Base-by-base conservation (phyloP, 257 asterid species). In the Lithospermum erythrorhizon region DNA sequence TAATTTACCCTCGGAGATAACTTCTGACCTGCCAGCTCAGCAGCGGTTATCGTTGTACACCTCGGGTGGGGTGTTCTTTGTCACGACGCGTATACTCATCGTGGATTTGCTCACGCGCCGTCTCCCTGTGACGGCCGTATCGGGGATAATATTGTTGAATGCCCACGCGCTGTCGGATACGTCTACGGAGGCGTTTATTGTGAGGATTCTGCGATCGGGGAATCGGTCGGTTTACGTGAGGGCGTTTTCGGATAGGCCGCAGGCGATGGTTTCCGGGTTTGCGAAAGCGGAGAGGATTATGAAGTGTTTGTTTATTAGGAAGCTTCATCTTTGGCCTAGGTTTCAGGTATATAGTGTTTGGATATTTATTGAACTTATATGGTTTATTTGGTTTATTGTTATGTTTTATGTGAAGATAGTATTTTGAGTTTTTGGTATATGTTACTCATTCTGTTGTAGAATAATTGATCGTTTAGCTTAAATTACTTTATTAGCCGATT, bases 321-420 rank as follows among this genome's bases (percentile, higher is more conserved):
- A 82, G 63, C 89, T 91, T 64, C 95, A 88, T 71, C 86, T 91
- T n/a, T 91, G 98, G 98, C 98, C 98, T 58, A 79, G 98, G 59
- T 91, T 91, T 76, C 98, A 91, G 95, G 98, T 85, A 37, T 56
- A 35, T 13, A 3, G 6, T 27, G 32, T 27, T 27, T 27, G 7
- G 32, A 7, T 5, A 27, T 5, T 27, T 27, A 27, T 27, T 27
- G 6, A 27, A 27, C 32, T 3, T 27, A 7, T 27, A 27, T 3
- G 32, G 6, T 27, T 3, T 27, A 27, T 27, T 27, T 27, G 32
- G 7, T 27, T 27, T 27, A 27, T 27, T 2, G 6, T 3, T 27
- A 27, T 27, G 32, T 27, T 27, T 5, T 27, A 27, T 27, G 32
- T 2, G 6, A 27, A 27, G 4, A 27, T 27, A 27, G 6, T 27